Evolutionary conservation across 179 eudicot genomes (phyloP).

Genomic region (Sideroxylon spinosum): DNA sequence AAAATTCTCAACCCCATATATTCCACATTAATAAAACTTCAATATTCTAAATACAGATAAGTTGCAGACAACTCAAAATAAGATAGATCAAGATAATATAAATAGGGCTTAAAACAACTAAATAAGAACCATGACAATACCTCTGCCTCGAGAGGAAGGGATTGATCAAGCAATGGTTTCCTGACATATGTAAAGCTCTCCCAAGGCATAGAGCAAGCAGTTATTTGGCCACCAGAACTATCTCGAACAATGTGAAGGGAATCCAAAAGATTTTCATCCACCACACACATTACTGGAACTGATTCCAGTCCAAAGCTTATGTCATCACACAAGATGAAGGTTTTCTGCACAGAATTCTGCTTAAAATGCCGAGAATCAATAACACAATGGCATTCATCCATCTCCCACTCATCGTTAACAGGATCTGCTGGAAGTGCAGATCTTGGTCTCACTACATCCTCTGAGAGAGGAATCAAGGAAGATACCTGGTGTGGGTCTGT

Average conservation of each 20-base stretch:
- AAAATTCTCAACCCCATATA: background rate
- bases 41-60: background rate
- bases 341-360: conserved; percentile 42
- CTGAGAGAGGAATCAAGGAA: conserved; percentile 31
- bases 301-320: conserved; percentile 85
- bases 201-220: conserved; percentile 71
- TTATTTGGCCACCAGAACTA: conserved; percentile 53
- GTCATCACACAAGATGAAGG: conserved; percentile 76
- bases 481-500: conserved; percentile 30
- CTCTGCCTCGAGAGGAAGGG: conserved; percentile 51
- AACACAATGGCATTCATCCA: conserved; percentile 86
- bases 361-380: conserved; percentile 57
- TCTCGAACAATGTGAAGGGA: conserved; percentile 43
- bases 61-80: background rate
- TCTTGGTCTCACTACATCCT: conserved; percentile 20
- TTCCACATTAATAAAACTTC: too few relatives aligned
- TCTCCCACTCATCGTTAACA: conserved; percentile 51
- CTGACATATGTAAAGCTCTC: conserved; percentile 75
- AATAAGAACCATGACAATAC: conserved; percentile 32
- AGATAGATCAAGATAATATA: background rate
- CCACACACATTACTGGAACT: conserved; percentile 73
- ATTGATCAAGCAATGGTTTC: conserved; percentile 52
- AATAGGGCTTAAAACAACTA: background rate
- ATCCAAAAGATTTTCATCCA: conserved; percentile 71
- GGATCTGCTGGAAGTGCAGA: conserved; percentile 24